Percentiles rank a stretch among this genome's conserved stretches.
Evolutionary conservation across 2,329 filamentous ascomycete species (phyloP).

Genomic region (Stenocarpella maydis): DNA sequence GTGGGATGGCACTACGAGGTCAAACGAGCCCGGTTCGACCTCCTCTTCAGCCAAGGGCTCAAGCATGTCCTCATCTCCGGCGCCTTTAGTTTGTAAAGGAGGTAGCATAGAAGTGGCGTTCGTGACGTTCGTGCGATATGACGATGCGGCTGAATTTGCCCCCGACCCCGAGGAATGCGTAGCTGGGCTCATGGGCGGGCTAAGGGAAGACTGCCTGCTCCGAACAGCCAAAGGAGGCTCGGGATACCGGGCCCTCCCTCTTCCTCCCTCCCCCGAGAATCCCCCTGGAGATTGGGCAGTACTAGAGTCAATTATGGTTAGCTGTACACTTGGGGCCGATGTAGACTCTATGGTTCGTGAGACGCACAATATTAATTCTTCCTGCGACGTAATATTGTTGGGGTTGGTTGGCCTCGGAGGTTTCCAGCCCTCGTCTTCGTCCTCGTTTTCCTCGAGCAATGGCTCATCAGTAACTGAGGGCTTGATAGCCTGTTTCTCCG

Average conservation of each 20-base stretch:
- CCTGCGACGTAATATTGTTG: background rate
- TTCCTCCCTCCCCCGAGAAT: background rate
- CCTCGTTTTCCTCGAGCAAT: background rate
- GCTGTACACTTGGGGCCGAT: background rate
- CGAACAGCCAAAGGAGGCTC: background rate
- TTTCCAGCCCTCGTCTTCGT: background rate
- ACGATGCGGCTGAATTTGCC: constrained; percentile 34
- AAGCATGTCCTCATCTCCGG: constrained; percentile 50
- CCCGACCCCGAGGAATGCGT: constrained; percentile 17
- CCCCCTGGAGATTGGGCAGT: constrained; percentile 1
- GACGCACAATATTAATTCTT: constrained; percentile 5
- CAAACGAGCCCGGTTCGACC: constrained; percentile 60
- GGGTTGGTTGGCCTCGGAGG: constrained; percentile 6
- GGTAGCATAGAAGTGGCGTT: constrained; percentile 33
- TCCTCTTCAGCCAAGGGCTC: constrained; percentile 48
- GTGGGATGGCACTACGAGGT: constrained; percentile 49
- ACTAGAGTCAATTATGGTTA: background rate
- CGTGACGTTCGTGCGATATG: constrained; percentile 32
- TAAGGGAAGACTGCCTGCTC: constrained; percentile 14
- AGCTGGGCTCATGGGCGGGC: constrained; percentile 15
- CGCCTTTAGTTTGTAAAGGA: constrained; percentile 55
- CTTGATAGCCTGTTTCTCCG: background rate
- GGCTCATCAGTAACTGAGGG: background rate
- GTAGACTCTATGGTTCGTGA: background rate
- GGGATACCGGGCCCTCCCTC: background rate